Conservation (phyloP, 208 protist species). For the Trypanosoma avium region DNA sequence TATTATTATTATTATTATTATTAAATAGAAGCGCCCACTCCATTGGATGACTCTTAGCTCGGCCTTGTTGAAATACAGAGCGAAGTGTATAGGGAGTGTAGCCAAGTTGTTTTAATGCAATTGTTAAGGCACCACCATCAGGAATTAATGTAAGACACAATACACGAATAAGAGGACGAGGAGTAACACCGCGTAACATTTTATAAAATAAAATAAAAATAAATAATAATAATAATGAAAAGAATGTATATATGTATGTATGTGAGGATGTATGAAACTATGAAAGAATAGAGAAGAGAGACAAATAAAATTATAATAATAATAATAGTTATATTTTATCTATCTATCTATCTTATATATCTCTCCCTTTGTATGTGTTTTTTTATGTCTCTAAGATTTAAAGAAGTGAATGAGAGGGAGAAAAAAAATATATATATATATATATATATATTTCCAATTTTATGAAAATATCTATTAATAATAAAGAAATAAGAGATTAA, state of each 20-base stretch:
- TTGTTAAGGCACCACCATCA: constrained; percentile 53
- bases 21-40: not conserved
- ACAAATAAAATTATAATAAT: too few species aligned
- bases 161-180: constrained; percentile 39
- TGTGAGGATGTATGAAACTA: too few species aligned
- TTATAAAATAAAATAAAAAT: constrained; percentile 4
- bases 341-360: too few species aligned
- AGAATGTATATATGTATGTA: constrained; percentile 1
- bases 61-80: constrained; percentile 46
- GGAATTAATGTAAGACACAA: constrained; percentile 73
- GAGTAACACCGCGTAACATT: constrained; percentile 11
- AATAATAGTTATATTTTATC: too few species aligned
- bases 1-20: not conserved
- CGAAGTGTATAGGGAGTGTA: constrained; percentile 73
- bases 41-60: not conserved
- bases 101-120: constrained; percentile 50
- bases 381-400: too few species aligned
- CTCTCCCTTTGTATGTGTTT: too few species aligned
- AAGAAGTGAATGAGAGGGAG: too few species aligned
- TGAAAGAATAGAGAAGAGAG: too few species aligned
- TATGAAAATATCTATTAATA: too few species aligned
- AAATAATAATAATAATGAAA: constrained; percentile 1
- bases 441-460: too few species aligned
- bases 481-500: too few species aligned
- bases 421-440: too few species aligned